These are phyloP conservation scores for Acarospora socialis DNA, from an alignment of 2,329 filamentous ascomycete genomes.

Conservation along the genomic window DNA sequence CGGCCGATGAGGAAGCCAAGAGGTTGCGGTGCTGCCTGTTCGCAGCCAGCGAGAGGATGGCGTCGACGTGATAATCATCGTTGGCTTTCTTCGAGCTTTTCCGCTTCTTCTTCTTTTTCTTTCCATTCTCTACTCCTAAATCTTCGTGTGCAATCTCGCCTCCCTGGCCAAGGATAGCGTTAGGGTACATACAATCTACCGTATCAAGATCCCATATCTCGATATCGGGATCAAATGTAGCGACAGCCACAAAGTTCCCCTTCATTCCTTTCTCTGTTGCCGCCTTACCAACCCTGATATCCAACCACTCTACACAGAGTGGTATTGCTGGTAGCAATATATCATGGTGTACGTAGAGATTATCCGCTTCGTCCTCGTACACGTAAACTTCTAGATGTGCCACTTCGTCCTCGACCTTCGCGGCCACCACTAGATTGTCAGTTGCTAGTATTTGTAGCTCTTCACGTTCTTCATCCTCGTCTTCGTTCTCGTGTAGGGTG, in stretches of 20 bases:
- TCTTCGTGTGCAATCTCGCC: constrained; percentile 35
- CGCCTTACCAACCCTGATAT: constrained; percentile 70
- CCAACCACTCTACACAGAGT: constrained; percentile 88
- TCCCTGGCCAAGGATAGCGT: constrained; percentile 79
- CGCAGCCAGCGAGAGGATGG: constrained; percentile 76
- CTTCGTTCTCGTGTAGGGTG: constrained; percentile 56
- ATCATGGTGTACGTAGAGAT: constrained; percentile 97
- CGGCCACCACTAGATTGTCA: constrained; percentile 83
- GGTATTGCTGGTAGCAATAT: constrained; percentile 98
- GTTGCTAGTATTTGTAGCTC: constrained; percentile 85
- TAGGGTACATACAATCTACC: constrained; percentile 95
- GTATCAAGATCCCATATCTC: constrained; percentile 97
- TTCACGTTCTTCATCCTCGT: constrained; percentile 81
- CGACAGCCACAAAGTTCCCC: constrained; percentile 88
- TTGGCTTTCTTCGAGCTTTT: constrained; percentile 83
- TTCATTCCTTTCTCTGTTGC: constrained; percentile 45
- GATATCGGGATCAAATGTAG: constrained; percentile 96
- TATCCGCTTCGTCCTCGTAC: constrained; percentile 89
- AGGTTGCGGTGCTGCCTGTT: constrained; percentile 91
- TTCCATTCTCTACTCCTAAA: constrained; percentile 28
- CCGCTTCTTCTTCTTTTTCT: constrained; percentile 73
- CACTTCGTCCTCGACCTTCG: constrained; percentile 92
- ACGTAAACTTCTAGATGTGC: constrained; percentile 95
- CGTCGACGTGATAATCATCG: constrained; percentile 84
- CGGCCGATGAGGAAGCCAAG: constrained; percentile 84